Conservation (phyloP, 2,329 filamentous ascomycete species). For the Colletotrichum sp. region DNA sequence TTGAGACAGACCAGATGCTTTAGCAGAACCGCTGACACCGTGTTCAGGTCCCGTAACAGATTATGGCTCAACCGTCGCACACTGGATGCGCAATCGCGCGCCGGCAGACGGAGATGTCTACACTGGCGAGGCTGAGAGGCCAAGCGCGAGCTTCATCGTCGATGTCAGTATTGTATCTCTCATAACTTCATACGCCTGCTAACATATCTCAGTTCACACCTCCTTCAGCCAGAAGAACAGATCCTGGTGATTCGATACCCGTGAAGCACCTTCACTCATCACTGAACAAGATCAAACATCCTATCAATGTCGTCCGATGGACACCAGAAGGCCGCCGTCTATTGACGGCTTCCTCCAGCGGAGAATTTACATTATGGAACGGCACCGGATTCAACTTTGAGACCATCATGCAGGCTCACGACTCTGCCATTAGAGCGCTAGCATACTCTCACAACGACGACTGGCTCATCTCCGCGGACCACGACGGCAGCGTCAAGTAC, state of each 20-base stretch:
- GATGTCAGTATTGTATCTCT: slow-evolving; percentile 65
- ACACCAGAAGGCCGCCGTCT: slow-evolving; percentile 93
- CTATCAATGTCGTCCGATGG: slow-evolving; percentile 96
- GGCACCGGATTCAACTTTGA: slow-evolving; percentile 99
- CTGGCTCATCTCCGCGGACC: slow-evolving; percentile 95
- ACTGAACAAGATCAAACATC: slow-evolving; percentile 96
- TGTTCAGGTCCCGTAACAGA: slow-evolving; percentile 85
- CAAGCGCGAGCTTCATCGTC: slow-evolving; percentile 87
- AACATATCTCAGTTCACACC: slow-evolving; percentile 77
- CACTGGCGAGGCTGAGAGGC: slow-evolving; percentile 79
- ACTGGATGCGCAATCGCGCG: slow-evolving; percentile 85
- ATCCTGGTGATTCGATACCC: slow-evolving; percentile 85
- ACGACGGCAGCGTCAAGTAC: slow-evolving; percentile 95
- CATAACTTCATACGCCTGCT: not conserved
- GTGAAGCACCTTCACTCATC: slow-evolving; percentile 98
- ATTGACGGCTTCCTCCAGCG: slow-evolving; percentile 92
- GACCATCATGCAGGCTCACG: slow-evolving; percentile 98
- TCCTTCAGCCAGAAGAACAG: slow-evolving; percentile 75
- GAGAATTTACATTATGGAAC: slow-evolving; percentile 98
- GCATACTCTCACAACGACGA: slow-evolving; percentile 95
- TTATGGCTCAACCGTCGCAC: slow-evolving; percentile 86
- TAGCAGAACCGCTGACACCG: not conserved
- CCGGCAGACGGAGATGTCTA: slow-evolving; percentile 44
- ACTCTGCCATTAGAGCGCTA: slow-evolving; percentile 81
- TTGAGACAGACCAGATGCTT: not conserved